Conservation (phyloP, 257 asterid genomes). For the Jacaranda copaia region DNA sequence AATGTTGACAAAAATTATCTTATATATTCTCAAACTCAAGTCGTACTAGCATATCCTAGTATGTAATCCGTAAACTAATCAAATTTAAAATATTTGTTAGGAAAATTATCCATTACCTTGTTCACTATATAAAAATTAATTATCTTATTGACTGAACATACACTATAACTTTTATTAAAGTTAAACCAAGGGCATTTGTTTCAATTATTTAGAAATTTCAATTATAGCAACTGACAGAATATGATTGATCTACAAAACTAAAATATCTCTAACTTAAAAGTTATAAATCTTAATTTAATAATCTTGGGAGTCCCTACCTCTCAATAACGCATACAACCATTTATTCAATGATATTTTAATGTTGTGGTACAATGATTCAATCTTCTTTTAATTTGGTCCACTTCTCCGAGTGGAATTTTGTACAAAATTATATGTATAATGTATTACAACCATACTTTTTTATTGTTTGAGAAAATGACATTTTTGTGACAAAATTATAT, state of each 20-base stretch:
- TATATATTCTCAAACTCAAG: no score
- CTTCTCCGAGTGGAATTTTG: slow-evolving; percentile 29
- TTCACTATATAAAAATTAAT: no score
- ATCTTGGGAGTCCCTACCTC: background rate
- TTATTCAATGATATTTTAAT: background rate
- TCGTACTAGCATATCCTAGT: no score
- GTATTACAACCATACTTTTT: background rate
- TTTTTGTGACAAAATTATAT: slow-evolving; percentile 11
- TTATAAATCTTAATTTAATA: background rate
- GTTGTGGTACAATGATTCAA: slow-evolving; percentile 14
- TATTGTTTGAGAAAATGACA: slow-evolving; percentile 29
- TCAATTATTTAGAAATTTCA: no score
- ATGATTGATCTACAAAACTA: background rate
- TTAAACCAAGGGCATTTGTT: no score
- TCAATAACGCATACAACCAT: background rate
- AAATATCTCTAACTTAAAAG: background rate
- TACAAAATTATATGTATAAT: background rate
- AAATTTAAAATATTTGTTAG: no score
- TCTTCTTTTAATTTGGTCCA: slow-evolving; percentile 30
- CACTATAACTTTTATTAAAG: no score
- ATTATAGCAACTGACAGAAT: no score
- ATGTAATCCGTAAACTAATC: no score
- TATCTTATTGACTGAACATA: no score
- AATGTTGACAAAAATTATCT: no score
- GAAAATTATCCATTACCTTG: no score